Conservation (phyloP, 2,329 filamentous ascomycete species). For the Ophiocordyceps camponoti-saundersi region DNA sequence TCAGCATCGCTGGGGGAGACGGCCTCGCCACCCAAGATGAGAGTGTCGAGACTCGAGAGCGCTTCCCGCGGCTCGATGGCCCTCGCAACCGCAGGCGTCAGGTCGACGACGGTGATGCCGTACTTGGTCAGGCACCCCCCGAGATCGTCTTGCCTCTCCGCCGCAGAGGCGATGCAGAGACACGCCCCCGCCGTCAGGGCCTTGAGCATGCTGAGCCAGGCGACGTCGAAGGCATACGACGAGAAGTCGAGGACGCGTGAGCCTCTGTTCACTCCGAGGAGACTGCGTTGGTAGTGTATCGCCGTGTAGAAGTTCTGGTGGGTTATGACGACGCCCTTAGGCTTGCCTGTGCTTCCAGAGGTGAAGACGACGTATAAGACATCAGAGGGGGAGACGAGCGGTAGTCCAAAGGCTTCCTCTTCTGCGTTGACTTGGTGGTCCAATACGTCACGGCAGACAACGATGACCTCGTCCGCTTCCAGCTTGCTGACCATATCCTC, state of each 20-base stretch:
- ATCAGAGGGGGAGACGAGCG: conserved; percentile 1
- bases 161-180: conserved; percentile 5
- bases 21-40: conserved; percentile 6
- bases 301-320: conserved; percentile 5
- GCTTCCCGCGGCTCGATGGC: conserved; percentile 2
- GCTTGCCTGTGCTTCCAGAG: conserved; percentile 9
- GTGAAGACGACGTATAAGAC: conserved; percentile 10
- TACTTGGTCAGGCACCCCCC: conserved; percentile 2
- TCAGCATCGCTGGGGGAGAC: conserved; percentile 2
- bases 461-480: conserved; percentile 1
- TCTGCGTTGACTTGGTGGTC: background rate
- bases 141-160: conserved; percentile 3
- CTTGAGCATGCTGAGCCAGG: conserved; percentile 1
- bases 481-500: conserved; percentile 1
- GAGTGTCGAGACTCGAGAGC: conserved; percentile 3
- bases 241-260: conserved; percentile 5
- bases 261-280: background rate
- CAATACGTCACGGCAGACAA: background rate
- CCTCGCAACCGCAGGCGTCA: conserved; percentile 7
- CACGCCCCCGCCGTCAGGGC: conserved; percentile 1
- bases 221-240: conserved; percentile 5
- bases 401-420: background rate
- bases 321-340: conserved; percentile 9
- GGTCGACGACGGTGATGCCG: conserved; percentile 3
- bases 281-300: conserved; percentile 2